Conservation (phyloP, 768 basidiomycete species). For the Lentinula detonsa region DNA sequence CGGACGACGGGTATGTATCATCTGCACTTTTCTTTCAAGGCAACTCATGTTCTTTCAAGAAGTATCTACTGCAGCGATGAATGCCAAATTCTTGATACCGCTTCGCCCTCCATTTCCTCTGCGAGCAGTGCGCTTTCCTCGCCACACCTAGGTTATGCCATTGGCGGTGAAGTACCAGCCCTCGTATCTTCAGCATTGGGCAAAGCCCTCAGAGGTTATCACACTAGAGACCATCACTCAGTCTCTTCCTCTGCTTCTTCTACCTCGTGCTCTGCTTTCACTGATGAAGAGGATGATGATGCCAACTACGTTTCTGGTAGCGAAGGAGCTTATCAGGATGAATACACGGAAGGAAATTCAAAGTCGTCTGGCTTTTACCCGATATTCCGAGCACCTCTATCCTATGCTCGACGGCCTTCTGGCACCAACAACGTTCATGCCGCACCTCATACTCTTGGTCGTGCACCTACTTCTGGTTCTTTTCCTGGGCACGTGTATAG, state of each 20-base stretch:
- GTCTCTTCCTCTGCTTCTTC: slow-evolving; percentile 60
- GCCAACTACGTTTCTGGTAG: slow-evolving; percentile 24
- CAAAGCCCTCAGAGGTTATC: slow-evolving; percentile 40
- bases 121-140: slow-evolving; percentile 67
- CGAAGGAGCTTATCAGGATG: slow-evolving; percentile 31
- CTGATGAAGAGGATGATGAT: slow-evolving; percentile 61
- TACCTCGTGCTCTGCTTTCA: slow-evolving; percentile 57
- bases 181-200: slow-evolving; percentile 65
- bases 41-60: slow-evolving; percentile 26
- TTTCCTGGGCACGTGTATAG: slow-evolving; percentile 29
- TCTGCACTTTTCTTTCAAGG: slow-evolving; percentile 11
- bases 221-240: slow-evolving; percentile 43
- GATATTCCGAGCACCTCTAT: slow-evolving; percentile 33
- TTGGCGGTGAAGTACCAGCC: slow-evolving; percentile 58
- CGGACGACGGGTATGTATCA: slow-evolving; percentile 53
- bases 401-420: slow-evolving; percentile 66
- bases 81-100: slow-evolving; percentile 56
- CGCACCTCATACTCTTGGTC: slow-evolving; percentile 44
- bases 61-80: slow-evolving; percentile 67
- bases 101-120: slow-evolving; percentile 63
- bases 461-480: slow-evolving; percentile 45
- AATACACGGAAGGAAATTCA: slow-evolving; percentile 30
- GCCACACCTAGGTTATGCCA: slow-evolving; percentile 48
- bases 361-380: slow-evolving; percentile 34
- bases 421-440: slow-evolving; percentile 63